phyloP scores from a whole-genome alignment of 1,139 yeast genomes.

The Saccharomyces hybrid region DNA sequence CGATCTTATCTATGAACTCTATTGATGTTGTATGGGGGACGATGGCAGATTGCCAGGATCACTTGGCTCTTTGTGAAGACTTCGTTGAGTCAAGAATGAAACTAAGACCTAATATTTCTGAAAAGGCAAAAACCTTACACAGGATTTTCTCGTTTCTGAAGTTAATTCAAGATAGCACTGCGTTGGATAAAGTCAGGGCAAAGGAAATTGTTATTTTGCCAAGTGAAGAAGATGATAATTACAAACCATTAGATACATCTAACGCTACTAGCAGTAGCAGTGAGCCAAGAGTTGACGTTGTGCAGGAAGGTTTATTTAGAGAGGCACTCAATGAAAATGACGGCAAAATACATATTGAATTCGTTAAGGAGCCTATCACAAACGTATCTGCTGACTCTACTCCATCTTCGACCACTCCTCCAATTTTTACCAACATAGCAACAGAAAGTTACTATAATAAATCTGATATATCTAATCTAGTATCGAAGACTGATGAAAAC shows the following conservation, averaged over 20 bases:
- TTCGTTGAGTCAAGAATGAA: constrained; percentile 65
- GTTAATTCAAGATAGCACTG: constrained; percentile 66
- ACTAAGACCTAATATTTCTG: constrained; percentile 56
- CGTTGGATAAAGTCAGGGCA: constrained; percentile 39
- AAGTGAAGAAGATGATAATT: neutral
- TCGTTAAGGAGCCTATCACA: constrained; percentile 7
- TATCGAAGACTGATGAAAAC: constrained; percentile 13
- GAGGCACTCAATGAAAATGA: constrained; percentile 19
- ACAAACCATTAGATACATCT: neutral
- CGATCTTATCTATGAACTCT: constrained; percentile 79
- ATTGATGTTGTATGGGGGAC: constrained; percentile 90
- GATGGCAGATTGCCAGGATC: constrained; percentile 76
- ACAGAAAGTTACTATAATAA: constrained; percentile 24
- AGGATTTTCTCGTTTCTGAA: constrained; percentile 71
- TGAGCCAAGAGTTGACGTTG: neutral
- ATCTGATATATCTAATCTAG: constrained; percentile 26
- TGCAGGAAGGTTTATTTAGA: constrained; percentile 10
- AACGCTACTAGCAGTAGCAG: neutral
- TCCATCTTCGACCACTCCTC: constrained; percentile 10
- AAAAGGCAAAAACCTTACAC: constrained; percentile 72
- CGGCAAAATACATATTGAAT: constrained; percentile 24
- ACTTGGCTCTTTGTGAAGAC: constrained; percentile 68
- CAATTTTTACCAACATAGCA: constrained; percentile 20
- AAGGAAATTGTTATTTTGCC: constrained; percentile 19
- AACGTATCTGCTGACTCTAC: neutral